Evolutionary conservation across 768 basidiomycete species (phyloP), one percentile per base, ranked within the genome.

Genomic region (Lentinus brumalis): DNA sequence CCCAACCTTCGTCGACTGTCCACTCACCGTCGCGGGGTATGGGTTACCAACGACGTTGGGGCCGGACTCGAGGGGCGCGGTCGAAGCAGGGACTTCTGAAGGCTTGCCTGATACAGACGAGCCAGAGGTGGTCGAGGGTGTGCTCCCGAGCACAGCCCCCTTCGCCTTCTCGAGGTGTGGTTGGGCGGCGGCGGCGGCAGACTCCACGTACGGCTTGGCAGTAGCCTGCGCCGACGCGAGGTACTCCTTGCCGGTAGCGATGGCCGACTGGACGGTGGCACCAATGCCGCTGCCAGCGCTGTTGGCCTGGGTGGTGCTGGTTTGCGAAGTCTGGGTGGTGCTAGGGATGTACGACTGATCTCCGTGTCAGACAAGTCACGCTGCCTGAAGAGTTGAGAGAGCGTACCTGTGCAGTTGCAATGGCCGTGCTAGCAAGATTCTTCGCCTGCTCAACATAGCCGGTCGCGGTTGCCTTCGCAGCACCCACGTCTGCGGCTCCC

Each of bases 381-480:
- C 18, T 2, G 14, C 26, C 7, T n/a, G 41, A 11, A 5, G n/a
- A 41, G 11, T 15, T 2, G 26, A 35, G 41, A 44, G 4, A 38
- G 18, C 57, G 50, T 60, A 80, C 82, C 74, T 81, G 77, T 15
- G 83, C 83, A 29, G 81, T 77, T 6, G 77, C 64, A 4, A 83
- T 58, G 0, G 79, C 81, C 40, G 64, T 74, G 14, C 71, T 72
- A 0, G 82, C 84, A 3, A 83, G 51, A 7, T 68, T 71, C 71
- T 82, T 86, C 1, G 82, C 86, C 64, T 85, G 81, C 26, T 85
- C 81, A 6, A 87, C 71, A 64, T 86, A 86, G 0, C 75, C 75
- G 6, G 75, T 74, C 31, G 80, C 79, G 1, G 78, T 68, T 4
- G 77, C 78, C 66, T 82, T 81, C 0, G 76, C 78, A 12, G 74